Conservation (phyloP, 2,329 filamentous ascomycete species). For the Neonectria coccinea region DNA sequence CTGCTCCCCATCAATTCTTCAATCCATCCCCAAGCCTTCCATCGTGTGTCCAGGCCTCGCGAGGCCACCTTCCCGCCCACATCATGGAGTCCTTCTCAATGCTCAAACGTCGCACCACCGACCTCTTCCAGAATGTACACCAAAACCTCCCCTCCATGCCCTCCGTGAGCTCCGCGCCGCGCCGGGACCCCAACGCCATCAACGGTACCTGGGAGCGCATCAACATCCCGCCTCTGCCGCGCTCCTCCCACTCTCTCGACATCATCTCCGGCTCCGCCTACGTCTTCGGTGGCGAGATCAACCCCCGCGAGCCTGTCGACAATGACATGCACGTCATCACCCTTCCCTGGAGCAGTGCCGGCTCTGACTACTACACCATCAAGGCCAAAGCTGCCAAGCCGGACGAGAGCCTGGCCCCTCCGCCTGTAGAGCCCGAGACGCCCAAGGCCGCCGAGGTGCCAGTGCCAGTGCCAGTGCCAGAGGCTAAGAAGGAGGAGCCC, state of each 20-base stretch:
- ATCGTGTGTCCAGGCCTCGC: slow-evolving; percentile 12
- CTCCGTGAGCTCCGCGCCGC: slow-evolving; percentile 33
- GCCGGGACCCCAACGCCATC: slow-evolving; percentile 49
- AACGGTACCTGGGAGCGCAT: slow-evolving; percentile 73
- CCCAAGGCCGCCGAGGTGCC: slow-evolving; percentile 20
- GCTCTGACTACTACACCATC: slow-evolving; percentile 70
- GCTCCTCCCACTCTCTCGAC: slow-evolving; percentile 80
- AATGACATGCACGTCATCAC: slow-evolving; percentile 77
- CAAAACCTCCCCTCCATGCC: slow-evolving; percentile 57
- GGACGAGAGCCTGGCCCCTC: slow-evolving; percentile 27
- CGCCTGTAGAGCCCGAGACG: slow-evolving; percentile 28
- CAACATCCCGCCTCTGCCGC: slow-evolving; percentile 66
- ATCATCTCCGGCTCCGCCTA: slow-evolving; percentile 67
- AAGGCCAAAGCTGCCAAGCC: slow-evolving; percentile 60
- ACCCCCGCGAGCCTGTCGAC: slow-evolving; percentile 75
- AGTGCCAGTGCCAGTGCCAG: slow-evolving; percentile 26
- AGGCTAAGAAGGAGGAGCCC: slow-evolving; percentile 18
- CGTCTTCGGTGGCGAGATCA: slow-evolving; percentile 82
- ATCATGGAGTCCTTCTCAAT: slow-evolving; percentile 62
- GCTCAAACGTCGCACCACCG: slow-evolving; percentile 67
- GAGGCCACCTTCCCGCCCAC: slow-evolving; percentile 17
- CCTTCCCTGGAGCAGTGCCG: slow-evolving; percentile 67
- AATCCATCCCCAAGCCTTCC: slow-evolving; percentile 3
- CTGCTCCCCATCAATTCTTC: not conserved
- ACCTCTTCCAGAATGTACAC: slow-evolving; percentile 63